Conservation (phyloP, 2,329 filamentous ascomycete species). For the Nemania abortiva region DNA sequence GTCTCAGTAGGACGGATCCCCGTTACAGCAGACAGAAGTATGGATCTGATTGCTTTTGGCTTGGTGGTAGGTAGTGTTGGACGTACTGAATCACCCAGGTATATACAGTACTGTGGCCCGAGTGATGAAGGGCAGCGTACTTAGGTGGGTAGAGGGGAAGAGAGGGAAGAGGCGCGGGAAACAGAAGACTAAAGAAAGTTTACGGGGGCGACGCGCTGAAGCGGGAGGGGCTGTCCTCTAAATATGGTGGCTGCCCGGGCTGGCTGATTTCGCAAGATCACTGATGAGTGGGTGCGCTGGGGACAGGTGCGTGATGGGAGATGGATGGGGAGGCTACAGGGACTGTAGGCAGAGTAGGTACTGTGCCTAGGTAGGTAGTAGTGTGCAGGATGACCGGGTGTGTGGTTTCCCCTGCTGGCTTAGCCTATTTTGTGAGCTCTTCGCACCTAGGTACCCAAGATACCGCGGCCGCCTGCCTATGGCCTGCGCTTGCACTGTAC, state of each 20-base stretch:
- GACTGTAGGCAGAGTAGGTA: constrained; percentile 16
- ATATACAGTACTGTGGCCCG: constrained; percentile 31
- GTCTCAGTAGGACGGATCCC: constrained; percentile 24
- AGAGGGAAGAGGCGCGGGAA: constrained; percentile 38
- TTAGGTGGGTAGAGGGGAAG: constrained; percentile 22
- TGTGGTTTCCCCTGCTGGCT: constrained; percentile 33
- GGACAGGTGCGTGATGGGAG: constrained; percentile 25
- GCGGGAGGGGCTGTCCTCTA: constrained; percentile 48
- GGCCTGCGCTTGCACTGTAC: constrained; percentile 12
- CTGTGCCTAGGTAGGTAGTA: constrained; percentile 7
- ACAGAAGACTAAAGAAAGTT: constrained; percentile 45
- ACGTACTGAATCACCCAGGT: constrained; percentile 28
- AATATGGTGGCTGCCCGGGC: constrained; percentile 44
- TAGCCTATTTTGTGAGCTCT: constrained; percentile 20
- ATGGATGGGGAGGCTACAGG: constrained; percentile 8
- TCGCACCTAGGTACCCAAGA: constrained; percentile 4
- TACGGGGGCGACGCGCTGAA: constrained; percentile 45
- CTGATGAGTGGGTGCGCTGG: constrained; percentile 41
- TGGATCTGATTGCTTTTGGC: constrained; percentile 15
- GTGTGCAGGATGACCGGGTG: constrained; percentile 21
- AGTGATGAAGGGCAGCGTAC: constrained; percentile 17
- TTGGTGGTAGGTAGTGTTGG: constrained; percentile 9
- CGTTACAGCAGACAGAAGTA: constrained; percentile 1
- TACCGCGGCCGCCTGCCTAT: constrained; percentile 9
- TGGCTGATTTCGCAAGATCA: constrained; percentile 50